Conservation (phyloP, 176 grass and related monocot species). For the Zea luxurians region DNA sequence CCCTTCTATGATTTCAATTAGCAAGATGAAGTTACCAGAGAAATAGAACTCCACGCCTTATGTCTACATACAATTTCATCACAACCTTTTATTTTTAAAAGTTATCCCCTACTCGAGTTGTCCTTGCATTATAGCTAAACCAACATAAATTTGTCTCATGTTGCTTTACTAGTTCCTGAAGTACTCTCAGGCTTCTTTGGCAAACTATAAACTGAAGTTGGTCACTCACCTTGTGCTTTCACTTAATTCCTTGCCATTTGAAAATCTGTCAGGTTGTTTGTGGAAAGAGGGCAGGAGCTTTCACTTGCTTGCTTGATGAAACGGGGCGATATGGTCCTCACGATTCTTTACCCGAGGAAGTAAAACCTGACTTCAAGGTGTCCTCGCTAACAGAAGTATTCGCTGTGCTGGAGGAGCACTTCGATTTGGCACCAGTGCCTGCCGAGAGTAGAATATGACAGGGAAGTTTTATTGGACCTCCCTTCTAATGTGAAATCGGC, state of each 20-base stretch:
- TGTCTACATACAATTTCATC: too few species aligned
- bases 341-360: slow-evolving; percentile 52
- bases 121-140: neutral
- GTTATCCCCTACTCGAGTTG: neutral
- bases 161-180: slow-evolving; percentile 12
- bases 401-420: slow-evolving; percentile 56
- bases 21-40: neutral
- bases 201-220: neutral
- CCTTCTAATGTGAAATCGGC: slow-evolving; percentile 6
- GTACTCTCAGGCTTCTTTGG: neutral
- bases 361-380: slow-evolving; percentile 76
- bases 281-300: slow-evolving; percentile 82
- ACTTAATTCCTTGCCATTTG: neutral
- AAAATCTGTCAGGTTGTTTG: slow-evolving; percentile 58
- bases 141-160: neutral
- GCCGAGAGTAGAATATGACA: slow-evolving; percentile 43
- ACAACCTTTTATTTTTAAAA: neutral
- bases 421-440: slow-evolving; percentile 48
- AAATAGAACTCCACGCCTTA: neutral
- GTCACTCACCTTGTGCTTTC: neutral
- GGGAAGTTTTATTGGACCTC: neutral
- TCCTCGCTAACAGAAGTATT: slow-evolving; percentile 70
- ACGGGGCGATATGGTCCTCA: slow-evolving; percentile 55
- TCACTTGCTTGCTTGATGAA: slow-evolving; percentile 94
- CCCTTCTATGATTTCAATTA: neutral